Conservation (phyloP, 176 grass and related monocot species). For the Aegilops bicornis region DNA sequence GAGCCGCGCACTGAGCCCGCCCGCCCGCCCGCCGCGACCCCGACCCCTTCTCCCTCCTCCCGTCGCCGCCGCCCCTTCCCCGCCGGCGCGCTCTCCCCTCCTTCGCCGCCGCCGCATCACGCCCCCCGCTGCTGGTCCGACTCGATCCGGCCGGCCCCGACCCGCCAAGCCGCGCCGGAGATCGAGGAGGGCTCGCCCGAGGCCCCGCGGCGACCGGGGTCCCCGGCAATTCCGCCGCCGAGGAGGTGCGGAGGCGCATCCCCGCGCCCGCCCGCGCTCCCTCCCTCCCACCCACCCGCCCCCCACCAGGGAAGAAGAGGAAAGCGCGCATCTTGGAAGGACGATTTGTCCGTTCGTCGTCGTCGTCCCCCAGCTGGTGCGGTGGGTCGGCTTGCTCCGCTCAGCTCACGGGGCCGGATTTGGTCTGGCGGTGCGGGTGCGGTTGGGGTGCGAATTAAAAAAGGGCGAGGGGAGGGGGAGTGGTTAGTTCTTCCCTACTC, state of each 20-base stretch:
- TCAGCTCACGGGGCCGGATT: constrained; percentile 34
- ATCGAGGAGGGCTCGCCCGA: not conserved
- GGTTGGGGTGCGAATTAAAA: not conserved
- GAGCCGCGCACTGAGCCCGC: not conserved
- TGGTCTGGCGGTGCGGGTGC: constrained; percentile 42
- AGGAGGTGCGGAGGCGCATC: not conserved
- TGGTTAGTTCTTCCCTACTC: constrained; percentile 25
- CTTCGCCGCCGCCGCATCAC: not conserved
- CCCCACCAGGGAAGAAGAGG: not conserved
- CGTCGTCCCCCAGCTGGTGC: not conserved
- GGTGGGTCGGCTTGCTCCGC: not conserved
- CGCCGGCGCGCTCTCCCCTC: not conserved
- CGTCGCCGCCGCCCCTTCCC: not conserved
- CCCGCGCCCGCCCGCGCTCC: not conserved
- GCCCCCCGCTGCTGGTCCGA: not conserved
- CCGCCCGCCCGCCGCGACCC: not conserved
- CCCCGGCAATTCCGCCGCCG: constrained; percentile 42
- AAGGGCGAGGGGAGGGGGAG: not conserved
- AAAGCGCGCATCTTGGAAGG: constrained; percentile 29
- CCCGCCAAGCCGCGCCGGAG: not conserved
- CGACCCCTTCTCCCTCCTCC: not conserved
- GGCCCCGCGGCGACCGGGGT: not conserved
- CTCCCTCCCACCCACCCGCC: not conserved
- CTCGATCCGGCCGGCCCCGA: not conserved
- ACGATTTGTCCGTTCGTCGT: not conserved